Percentiles rank a stretch among this genome's conserved stretches.
Evolutionary conservation across 23 red algal genomes (phyloP).

Genomic region (Gracilaria vermiculophylla): DNA sequence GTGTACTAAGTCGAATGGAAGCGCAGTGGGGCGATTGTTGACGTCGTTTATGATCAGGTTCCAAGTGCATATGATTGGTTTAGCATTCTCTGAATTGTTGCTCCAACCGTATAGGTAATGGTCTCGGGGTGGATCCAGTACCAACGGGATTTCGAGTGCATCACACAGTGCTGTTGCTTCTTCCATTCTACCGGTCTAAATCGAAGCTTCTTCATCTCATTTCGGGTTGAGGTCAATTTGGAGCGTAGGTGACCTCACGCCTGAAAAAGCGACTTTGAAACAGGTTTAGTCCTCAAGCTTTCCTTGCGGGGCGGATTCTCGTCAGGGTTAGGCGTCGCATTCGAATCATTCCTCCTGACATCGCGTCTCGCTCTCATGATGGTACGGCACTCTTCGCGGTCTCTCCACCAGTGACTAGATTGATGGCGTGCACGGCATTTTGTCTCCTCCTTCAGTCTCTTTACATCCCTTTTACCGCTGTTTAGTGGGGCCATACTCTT

Average conservation of each 20-base stretch:
- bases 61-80: constrained; percentile 13
- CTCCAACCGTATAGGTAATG: constrained; percentile 12
- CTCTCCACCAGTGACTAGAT: background rate
- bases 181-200: constrained; percentile 13
- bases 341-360: no score
- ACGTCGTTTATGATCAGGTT: constrained; percentile 10
- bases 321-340: no score
- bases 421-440: background rate
- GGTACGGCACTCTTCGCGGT: background rate
- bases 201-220: constrained; percentile 24
- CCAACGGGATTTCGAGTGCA: background rate
- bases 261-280: no score
- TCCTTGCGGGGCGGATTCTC: no score
- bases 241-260: background rate
- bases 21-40: background rate
- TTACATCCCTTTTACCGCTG: background rate
- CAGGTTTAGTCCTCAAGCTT: no score
- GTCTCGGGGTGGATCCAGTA: constrained; percentile 9
- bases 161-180: constrained; percentile 34
- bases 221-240: constrained; percentile 1
- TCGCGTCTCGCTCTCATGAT: no score
- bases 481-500: background rate
- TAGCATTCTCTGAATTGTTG: background rate
- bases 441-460: background rate
- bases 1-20: constrained; percentile 10